These are phyloP conservation scores for Spongospora subterranea DNA, from an alignment of 208 protist genomes.

Conservation along the genomic window DNA sequence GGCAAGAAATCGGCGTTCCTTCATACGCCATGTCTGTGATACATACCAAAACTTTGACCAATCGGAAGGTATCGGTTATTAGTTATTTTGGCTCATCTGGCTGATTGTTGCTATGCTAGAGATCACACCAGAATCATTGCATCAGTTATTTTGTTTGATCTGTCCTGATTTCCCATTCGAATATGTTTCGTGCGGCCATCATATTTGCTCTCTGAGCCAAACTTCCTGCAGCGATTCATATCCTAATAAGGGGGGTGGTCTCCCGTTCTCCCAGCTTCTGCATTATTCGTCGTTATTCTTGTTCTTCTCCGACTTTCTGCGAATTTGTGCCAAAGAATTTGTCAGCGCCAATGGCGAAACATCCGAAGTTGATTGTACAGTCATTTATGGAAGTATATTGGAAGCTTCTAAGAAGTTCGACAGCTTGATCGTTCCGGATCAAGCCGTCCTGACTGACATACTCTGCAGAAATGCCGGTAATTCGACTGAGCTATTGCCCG, in stretches of 20 bases:
- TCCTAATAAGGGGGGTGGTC: neutral
- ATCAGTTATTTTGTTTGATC: slow-evolving; percentile 26
- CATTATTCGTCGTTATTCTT: neutral
- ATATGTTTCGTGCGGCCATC: neutral
- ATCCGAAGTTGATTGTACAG: neutral
- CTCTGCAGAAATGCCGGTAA: neutral
- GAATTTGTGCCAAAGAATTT: neutral
- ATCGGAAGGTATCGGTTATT: neutral
- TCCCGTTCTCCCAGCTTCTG: neutral
- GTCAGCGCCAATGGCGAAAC: neutral
- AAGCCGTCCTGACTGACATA: neutral
- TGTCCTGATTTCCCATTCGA: slow-evolving; percentile 40
- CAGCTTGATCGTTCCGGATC: neutral
- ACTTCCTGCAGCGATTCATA: too few species aligned
- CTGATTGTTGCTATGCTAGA: neutral
- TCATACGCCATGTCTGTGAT: slow-evolving; percentile 5
- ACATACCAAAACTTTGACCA: slow-evolving; percentile 11
- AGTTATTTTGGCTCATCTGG: neutral
- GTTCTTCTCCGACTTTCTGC: neutral
- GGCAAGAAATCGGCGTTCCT: slow-evolving; percentile 5
- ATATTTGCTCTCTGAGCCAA: neutral
- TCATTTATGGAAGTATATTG: neutral
- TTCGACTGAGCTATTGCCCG: neutral
- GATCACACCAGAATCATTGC: neutral
- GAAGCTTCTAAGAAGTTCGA: neutral